Conservation (phyloP, 352 stramenopile species). For the Globisporangium polare region DNA sequence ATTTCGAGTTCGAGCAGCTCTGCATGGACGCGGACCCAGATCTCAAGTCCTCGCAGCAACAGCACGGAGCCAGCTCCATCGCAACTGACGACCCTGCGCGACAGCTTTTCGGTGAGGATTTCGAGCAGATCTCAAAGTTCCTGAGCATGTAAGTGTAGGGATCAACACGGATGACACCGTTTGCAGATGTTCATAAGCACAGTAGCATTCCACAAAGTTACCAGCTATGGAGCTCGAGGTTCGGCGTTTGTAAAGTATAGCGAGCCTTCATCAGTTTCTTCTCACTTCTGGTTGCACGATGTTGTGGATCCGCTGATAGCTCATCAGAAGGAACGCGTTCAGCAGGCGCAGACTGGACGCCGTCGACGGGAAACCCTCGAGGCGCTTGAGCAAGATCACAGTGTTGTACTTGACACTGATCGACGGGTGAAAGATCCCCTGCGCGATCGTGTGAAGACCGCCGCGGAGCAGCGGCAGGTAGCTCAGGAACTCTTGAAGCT, state of each 20-base stretch:
- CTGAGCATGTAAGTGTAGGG: slow-evolving; percentile 15
- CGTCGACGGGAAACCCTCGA: slow-evolving; percentile 77
- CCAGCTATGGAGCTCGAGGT: neutral
- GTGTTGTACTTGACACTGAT: slow-evolving; percentile 90
- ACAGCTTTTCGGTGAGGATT: slow-evolving; percentile 44
- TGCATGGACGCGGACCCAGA: slow-evolving; percentile 76
- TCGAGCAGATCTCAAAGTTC: slow-evolving; percentile 52
- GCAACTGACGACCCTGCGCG: slow-evolving; percentile 12
- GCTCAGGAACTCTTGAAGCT: slow-evolving; percentile 84
- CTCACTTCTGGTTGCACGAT: slow-evolving; percentile 60
- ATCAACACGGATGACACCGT: neutral
- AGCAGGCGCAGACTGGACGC: slow-evolving; percentile 59
- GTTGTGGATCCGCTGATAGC: slow-evolving; percentile 78
- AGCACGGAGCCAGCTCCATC: neutral
- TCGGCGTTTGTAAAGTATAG: neutral
- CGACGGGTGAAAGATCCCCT: slow-evolving; percentile 82
- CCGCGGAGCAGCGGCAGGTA: slow-evolving; percentile 73
- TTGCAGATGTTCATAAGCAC: neutral
- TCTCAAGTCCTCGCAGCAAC: slow-evolving; percentile 24
- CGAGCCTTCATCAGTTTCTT: neutral
- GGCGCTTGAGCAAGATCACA: slow-evolving; percentile 79
- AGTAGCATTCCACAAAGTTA: neutral
- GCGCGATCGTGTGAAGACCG: slow-evolving; percentile 74
- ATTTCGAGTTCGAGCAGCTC: slow-evolving; percentile 79
- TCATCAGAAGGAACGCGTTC: slow-evolving; percentile 83